A percentile compares a stretch with the other conserved stretches of the same genome.
These are phyloP conservation scores for Entophlyctis luteolus DNA, from an alignment of 192 early-diverging fungal genomes.

Conservation along the genomic window DNA sequence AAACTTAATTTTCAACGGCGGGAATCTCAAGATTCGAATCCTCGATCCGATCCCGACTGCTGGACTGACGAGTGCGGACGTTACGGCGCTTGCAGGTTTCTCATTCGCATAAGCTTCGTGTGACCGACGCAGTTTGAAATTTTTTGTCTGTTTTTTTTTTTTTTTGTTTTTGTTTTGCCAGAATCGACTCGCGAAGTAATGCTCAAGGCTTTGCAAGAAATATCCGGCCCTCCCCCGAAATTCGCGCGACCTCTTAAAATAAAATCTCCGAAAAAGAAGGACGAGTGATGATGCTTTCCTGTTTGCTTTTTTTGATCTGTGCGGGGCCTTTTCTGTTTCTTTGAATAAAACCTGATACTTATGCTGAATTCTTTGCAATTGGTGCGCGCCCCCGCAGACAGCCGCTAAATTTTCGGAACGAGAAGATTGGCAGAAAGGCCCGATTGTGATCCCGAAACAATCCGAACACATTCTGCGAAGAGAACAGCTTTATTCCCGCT, in stretches of 20 bases:
- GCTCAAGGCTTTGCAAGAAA: constrained; percentile 29
- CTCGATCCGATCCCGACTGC: constrained; percentile 35
- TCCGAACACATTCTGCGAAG: too few species aligned
- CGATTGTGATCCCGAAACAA: too few species aligned
- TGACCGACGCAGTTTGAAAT: not conserved
- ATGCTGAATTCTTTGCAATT: too few species aligned
- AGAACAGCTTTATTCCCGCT: too few species aligned
- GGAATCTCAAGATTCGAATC: constrained; percentile 53
- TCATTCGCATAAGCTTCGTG: not conserved
- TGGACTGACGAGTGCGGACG: constrained; percentile 29
- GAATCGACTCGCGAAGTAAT: constrained; percentile 20
- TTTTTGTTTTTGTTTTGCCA: not conserved
- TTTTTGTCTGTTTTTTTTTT: not conserved
- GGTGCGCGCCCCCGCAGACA: too few species aligned
- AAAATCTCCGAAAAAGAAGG: not conserved
- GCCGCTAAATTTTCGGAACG: too few species aligned
- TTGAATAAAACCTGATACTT: too few species aligned
- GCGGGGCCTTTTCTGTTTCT: not conserved
- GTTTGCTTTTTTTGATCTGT: not conserved
- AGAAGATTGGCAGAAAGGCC: too few species aligned
- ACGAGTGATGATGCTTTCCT: not conserved
- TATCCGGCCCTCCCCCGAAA: constrained; percentile 13
- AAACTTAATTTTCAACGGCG: constrained; percentile 46
- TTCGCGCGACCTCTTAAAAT: constrained; percentile 12
- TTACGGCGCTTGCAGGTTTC: constrained; percentile 21